Evolutionary conservation across 768 basidiomycete species (phyloP).

Genomic region (Kwoniella europaea): DNA sequence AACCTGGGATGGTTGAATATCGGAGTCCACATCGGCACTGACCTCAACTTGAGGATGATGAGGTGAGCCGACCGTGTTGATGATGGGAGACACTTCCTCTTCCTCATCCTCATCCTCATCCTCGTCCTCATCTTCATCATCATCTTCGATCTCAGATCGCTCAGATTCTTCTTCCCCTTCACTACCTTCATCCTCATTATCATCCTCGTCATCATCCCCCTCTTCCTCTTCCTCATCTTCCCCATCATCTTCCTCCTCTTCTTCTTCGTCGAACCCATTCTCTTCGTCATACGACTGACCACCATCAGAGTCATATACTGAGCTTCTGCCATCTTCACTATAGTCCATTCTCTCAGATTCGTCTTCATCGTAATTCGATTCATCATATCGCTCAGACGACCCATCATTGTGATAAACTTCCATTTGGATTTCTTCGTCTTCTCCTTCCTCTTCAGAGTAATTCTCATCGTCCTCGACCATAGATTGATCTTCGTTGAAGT

Average conservation of each 20-base stretch:
- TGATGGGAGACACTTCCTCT: neutral
- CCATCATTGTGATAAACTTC: slow-evolving; percentile 6
- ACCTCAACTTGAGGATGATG: too few relatives aligned
- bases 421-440: slow-evolving; percentile 3
- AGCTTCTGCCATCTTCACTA: slow-evolving; percentile 2
- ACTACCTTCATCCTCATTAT: neutral
- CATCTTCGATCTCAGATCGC: slow-evolving; percentile 5
- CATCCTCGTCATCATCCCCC: slow-evolving; percentile 7
- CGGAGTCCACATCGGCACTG: too few relatives aligned
- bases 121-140: slow-evolving; percentile 11
- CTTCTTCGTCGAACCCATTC: neutral
- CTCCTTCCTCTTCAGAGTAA: slow-evolving; percentile 2
- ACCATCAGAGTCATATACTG: neutral
- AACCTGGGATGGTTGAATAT: too few relatives aligned
- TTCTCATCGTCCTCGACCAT: slow-evolving; percentile 5
- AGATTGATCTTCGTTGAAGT: slow-evolving; percentile 11
- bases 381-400: neutral
- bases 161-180: too few relatives aligned
- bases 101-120: slow-evolving; percentile 16
- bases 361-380: neutral
- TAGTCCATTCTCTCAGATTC: neutral
- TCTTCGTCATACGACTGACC: neutral
- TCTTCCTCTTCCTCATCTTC: slow-evolving; percentile 3
- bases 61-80: neutral
- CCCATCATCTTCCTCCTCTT: slow-evolving; percentile 7